Evolutionary conservation across 2,329 filamentous ascomycete species (phyloP), one percentile per base, ranked within the genome.

Genomic region (Elsinoe ampelina): DNA sequence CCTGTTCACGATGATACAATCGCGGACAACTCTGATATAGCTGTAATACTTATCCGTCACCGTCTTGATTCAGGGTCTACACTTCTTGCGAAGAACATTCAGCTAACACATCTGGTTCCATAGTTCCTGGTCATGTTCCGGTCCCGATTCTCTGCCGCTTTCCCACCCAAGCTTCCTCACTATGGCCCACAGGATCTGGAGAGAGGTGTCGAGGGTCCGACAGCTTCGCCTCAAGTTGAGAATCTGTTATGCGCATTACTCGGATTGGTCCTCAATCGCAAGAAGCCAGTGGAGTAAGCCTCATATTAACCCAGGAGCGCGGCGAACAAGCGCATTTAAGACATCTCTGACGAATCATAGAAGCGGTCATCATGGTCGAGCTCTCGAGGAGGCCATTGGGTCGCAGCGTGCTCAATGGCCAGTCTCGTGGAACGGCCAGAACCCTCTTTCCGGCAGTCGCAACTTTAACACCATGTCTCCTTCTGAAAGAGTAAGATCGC

Each of bases 81-180:
- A 63, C 63, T 61, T 66, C 60, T 22, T 64, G 58, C 63, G 63
- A 39, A 13, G 11, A 15, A 38, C 35, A 20, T 69, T 77, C 77
- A 78, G 79, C 58, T 63, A 60, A 64, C 61, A 61, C 58, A 58
- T 63, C 57, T 63, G 67, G 66, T 64, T 64, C 63, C 59, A 45
- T 67, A 96, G 89, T 96, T 98, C 74, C 88, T 98, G 72, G 89
- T 97, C 63, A 96, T 95, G 89, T 98, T 97, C 74, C 84, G 92
- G 71, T 87, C 87, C 72, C 89, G 93, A 67, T 97, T 98, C 72
- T 84, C 81, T 73, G 90, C 95, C 59, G 86, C 83, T 59, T 93
- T 98, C 63, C 86, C 91, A 48, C 86, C 90, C 71, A 93, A 89
- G 32, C 79, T 95, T 35, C 80, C 88, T 62, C 88, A 95, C 69